Evolutionary conservation across 805 yeast genomes (phyloP).

Genomic region (Ogataea haglerorum): DNA sequence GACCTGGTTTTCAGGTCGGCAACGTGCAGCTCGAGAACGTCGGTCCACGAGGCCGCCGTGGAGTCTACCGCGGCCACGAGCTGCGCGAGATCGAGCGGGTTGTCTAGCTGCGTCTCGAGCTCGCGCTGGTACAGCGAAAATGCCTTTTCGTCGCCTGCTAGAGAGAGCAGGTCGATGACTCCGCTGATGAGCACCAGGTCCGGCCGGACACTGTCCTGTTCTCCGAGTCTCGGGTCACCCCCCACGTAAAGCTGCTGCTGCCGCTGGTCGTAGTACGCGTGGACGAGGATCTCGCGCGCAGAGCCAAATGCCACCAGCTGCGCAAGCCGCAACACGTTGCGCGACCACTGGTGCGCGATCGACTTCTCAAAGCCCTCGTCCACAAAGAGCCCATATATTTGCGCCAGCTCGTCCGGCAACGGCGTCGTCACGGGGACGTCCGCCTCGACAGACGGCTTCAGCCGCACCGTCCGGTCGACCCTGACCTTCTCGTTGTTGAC

Average conservation of each 20-base stretch:
- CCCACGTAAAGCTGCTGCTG: neutral
- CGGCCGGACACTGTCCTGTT: neutral
- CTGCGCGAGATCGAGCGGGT: constrained; percentile 21
- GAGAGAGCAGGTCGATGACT: constrained; percentile 50
- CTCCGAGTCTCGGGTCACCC: too few relatives aligned
- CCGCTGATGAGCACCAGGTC: constrained; percentile 56
- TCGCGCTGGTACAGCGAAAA: constrained; percentile 24
- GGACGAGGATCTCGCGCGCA: constrained; percentile 62
- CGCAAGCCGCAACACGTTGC: constrained; percentile 40
- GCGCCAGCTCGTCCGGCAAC: neutral
- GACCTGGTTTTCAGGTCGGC: constrained; percentile 65
- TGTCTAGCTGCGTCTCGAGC: constrained; percentile 5
- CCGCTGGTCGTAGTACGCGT: constrained; percentile 41
- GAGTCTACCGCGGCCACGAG: constrained; percentile 14
- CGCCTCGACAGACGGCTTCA: neutral
- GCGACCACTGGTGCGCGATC: constrained; percentile 37
- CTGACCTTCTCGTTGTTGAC: constrained; percentile 3
- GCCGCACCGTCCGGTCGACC: constrained; percentile 10
- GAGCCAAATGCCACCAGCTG: constrained; percentile 44
- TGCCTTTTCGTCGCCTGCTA: constrained; percentile 15
- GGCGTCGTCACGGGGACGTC: too few relatives aligned
- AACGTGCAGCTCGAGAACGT: constrained; percentile 30
- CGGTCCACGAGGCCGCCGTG: constrained; percentile 26
- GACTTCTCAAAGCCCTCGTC: neutral
- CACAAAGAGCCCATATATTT: neutral